phyloP scores from a whole-genome alignment of 1,284 basidiomycete species.

The Ganoderma sinense region DNA sequence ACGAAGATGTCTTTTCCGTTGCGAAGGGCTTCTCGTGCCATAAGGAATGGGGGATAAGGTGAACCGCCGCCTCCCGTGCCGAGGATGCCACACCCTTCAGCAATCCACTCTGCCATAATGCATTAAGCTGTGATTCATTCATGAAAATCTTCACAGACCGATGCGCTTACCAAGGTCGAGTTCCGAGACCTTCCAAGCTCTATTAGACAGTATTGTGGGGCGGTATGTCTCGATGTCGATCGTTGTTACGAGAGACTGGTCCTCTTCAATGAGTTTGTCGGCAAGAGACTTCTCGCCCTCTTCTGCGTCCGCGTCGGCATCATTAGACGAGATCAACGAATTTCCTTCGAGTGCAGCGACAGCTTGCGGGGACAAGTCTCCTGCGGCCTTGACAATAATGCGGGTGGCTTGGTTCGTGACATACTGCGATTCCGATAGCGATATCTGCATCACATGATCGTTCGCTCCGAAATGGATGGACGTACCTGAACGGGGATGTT shows the following conservation, averaged over 20 bases:
- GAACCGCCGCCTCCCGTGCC: conserved; percentile 64
- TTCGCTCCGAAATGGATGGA: not conserved
- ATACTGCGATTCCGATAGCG: conserved; percentile 43
- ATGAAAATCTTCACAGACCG: not conserved
- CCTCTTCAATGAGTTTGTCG: conserved; percentile 15
- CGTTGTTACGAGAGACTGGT: not conserved
- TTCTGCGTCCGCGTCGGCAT: conserved; percentile 3
- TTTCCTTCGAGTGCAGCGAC: conserved; percentile 21
- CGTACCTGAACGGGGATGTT: conserved; percentile 50
- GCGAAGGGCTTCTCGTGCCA: conserved; percentile 55
- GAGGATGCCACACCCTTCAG: conserved; percentile 59
- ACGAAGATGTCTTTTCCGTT: conserved; percentile 53
- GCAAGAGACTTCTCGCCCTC: conserved; percentile 25
- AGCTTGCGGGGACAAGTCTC: conserved; percentile 43
- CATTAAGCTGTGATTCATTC: not conserved
- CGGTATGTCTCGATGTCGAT: conserved; percentile 41
- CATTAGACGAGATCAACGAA: not conserved
- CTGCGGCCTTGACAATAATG: conserved; percentile 56
- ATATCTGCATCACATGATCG: not conserved
- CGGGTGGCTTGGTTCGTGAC: conserved; percentile 59
- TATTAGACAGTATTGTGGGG: conserved; percentile 38
- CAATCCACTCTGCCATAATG: conserved; percentile 53
- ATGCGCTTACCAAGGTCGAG: conserved; percentile 40
- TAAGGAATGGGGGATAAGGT: conserved; percentile 55
- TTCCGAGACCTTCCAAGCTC: conserved; percentile 45